Percentiles rank a stretch among this genome's conserved stretches.
Conservation (phyloP, 805 yeast genomes). For the Suhomyces prunicola region DNA sequence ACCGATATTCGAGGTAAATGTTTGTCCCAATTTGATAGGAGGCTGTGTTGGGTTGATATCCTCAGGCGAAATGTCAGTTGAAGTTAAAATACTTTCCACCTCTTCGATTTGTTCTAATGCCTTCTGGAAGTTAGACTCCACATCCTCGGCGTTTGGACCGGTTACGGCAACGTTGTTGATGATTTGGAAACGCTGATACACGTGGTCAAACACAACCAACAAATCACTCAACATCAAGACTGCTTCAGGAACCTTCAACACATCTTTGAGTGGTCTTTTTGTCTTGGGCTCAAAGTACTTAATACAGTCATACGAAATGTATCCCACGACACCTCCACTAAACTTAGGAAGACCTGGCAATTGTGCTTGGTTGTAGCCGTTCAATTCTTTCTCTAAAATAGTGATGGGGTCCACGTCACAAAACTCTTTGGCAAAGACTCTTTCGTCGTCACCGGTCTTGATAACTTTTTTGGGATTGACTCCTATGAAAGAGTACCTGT, state of each 20-base stretch:
- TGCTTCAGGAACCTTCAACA: constrained; percentile 84
- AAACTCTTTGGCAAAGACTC: constrained; percentile 20
- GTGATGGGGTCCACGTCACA: constrained; percentile 75
- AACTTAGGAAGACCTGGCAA: constrained; percentile 79
- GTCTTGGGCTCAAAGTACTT: constrained; percentile 96
- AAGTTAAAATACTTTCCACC: constrained; percentile 49
- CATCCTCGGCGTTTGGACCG: constrained; percentile 29
- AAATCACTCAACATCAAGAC: constrained; percentile 88
- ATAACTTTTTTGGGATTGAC: constrained; percentile 77
- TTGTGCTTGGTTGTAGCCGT: constrained; percentile 61
- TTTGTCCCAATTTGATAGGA: constrained; percentile 62
- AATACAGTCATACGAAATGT: constrained; percentile 93
- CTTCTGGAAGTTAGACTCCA: constrained; percentile 41
- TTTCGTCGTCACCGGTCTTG: constrained; percentile 69
- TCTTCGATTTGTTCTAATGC: constrained; percentile 60
- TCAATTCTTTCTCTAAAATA: constrained; percentile 71
- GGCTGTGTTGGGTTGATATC: constrained; percentile 68
- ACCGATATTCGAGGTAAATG: constrained; percentile 85
- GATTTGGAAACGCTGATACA: constrained; percentile 87
- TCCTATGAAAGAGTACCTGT: constrained; percentile 90
- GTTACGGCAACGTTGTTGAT: constrained; percentile 69
- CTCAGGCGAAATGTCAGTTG: constrained; percentile 39
- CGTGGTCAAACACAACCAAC: constrained; percentile 90
- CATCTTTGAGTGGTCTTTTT: constrained; percentile 68
- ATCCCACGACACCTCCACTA: constrained; percentile 97